Evolutionary conservation across 1,284 basidiomycete species (phyloP).

Genomic region (Heterobasidion irregulare): DNA sequence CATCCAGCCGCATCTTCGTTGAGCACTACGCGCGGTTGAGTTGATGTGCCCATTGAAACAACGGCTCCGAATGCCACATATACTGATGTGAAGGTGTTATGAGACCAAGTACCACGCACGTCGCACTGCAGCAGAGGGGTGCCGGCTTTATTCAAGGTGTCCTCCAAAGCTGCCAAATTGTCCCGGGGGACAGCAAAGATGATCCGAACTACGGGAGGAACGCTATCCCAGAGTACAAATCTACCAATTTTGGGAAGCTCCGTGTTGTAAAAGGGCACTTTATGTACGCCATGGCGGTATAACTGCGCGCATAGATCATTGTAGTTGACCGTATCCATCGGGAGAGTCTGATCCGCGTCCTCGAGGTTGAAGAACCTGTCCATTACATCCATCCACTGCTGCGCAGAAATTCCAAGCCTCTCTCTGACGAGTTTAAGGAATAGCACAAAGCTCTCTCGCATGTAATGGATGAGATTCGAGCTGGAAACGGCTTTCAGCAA

Average conservation of each 20-base stretch:
- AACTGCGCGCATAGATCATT: neutral
- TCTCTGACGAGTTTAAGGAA: conserved; percentile 31
- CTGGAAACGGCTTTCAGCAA: conserved; percentile 10
- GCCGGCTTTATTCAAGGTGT: conserved; percentile 10
- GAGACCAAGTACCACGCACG: conserved; percentile 13
- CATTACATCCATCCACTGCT: neutral
- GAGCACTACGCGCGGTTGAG: conserved; percentile 17
- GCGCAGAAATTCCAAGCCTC: conserved; percentile 7
- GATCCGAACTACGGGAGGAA: conserved; percentile 18
- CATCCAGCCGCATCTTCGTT: conserved; percentile 25
- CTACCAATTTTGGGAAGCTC: neutral
- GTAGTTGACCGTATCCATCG: neutral
- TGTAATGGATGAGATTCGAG: conserved; percentile 29
- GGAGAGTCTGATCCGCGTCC: neutral
- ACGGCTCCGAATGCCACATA: conserved; percentile 23
- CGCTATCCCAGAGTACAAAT: conserved; percentile 16
- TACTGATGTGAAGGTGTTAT: conserved; percentile 22
- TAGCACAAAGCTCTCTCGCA: conserved; percentile 32
- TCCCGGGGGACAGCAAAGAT: conserved; percentile 27
- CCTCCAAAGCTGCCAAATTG: conserved; percentile 17
- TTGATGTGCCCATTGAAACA: conserved; percentile 16
- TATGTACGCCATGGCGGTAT: neutral
- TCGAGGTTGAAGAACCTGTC: neutral
- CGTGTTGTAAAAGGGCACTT: neutral
- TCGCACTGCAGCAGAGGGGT: conserved; percentile 24